phyloP scores from a whole-genome alignment of 768 basidiomycete genomes.

The Tubosaeta sp. region DNA sequence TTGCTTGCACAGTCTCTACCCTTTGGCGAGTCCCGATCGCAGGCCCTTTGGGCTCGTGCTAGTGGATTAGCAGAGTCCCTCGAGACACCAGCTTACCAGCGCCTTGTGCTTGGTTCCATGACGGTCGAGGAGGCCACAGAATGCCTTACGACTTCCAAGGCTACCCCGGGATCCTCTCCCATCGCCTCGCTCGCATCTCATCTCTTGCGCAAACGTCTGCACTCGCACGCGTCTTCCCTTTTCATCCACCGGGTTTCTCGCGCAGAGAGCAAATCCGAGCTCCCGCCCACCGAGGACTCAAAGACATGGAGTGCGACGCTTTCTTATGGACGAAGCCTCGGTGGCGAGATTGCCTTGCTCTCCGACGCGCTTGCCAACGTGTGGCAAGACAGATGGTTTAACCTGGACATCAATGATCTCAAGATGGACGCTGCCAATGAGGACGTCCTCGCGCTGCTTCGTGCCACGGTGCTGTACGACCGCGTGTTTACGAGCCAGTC shows the following conservation, averaged over 20 bases:
- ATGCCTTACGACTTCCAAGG: conserved; percentile 28
- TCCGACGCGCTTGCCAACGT: conserved; percentile 54
- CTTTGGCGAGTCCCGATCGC: conserved; percentile 40
- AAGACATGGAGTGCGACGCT: conserved; percentile 47
- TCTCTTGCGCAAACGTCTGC: conserved; percentile 49
- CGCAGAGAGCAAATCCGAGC: conserved; percentile 11
- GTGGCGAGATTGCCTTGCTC: conserved; percentile 52
- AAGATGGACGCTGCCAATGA: conserved; percentile 33
- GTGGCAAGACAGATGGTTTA: conserved; percentile 39
- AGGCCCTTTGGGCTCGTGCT: conserved; percentile 41
- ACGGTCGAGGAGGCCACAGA: conserved; percentile 50
- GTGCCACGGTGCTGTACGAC: conserved; percentile 57
- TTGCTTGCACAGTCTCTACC: conserved; percentile 44
- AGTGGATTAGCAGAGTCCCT: conserved; percentile 21
- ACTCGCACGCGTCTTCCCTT: conserved; percentile 46
- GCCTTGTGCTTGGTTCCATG: conserved; percentile 50
- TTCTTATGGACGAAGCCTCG: conserved; percentile 58
- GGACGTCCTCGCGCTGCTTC: conserved; percentile 51
- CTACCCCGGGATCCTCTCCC: conserved; percentile 28
- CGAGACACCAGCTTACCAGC: conserved; percentile 44
- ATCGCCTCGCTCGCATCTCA: conserved; percentile 48
- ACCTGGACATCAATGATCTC: conserved; percentile 28
- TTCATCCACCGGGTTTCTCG: conserved; percentile 48
- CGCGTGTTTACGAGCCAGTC: conserved; percentile 48
- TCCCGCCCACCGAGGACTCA: conserved; percentile 20